Conservation (phyloP, 129 eudicot species). For the Centella asiatica region DNA sequence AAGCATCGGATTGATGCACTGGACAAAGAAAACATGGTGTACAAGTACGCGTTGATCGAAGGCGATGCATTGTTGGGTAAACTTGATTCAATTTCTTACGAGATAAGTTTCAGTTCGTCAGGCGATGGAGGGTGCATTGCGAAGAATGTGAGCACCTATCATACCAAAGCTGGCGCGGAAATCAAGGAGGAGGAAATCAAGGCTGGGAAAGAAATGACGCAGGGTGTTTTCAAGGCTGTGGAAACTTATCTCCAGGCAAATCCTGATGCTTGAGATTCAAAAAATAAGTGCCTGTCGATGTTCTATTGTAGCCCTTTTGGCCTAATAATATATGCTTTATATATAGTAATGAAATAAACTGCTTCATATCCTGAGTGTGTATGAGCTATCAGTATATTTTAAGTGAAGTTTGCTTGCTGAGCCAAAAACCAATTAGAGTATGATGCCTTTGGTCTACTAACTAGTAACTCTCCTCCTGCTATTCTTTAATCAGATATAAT, state of each 20-base stretch:
- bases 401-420: no score
- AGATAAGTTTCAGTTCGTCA: conserved; percentile 11
- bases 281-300: neutral
- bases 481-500: no score
- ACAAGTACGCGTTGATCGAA: conserved; percentile 2
- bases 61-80: conserved; percentile 12
- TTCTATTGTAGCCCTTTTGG: no score
- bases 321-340: no score
- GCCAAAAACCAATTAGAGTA: no score
- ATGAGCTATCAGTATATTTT: no score
- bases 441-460: no score
- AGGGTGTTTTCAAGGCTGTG: conserved; percentile 24
- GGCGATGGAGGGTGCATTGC: conserved; percentile 18
- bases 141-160: conserved; percentile 12
- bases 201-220: conserved; percentile 20
- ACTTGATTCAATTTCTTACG: conserved; percentile 29
- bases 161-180: conserved; percentile 14
- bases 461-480: no score
- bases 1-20: conserved; percentile 4
- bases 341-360: no score
- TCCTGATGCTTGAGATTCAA: conserved; percentile 11
- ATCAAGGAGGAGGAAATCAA: conserved; percentile 27
- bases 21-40: neutral
- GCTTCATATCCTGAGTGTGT: no score
- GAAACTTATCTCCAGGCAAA: conserved; percentile 31